A percentile compares a stretch with the other conserved stretches of the same genome.
Evolutionary conservation across 805 yeast species (phyloP).

Genomic region (Candida yuanshanica): DNA sequence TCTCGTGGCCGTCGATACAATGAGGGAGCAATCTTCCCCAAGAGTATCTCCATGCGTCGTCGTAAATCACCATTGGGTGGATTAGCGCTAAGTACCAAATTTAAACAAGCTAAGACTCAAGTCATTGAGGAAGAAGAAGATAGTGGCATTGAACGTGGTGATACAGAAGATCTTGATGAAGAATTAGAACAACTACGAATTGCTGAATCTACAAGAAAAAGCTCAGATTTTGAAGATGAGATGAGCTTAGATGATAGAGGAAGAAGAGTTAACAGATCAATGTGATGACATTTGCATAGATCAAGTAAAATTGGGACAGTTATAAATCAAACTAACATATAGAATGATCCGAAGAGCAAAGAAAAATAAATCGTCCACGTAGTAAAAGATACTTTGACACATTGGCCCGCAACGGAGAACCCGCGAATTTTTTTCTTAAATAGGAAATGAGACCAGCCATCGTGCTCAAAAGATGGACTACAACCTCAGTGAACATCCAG

Average conservation of each 20-base stretch:
- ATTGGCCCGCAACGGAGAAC: too few relatives aligned
- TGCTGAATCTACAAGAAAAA: constrained; percentile 18
- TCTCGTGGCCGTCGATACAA: constrained; percentile 13
- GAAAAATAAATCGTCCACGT: too few relatives aligned
- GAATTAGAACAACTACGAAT: constrained; percentile 19
- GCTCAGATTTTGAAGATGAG: constrained; percentile 22
- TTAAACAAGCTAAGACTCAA: constrained; percentile 15
- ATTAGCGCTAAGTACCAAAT: constrained; percentile 15
- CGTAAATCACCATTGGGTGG: constrained; percentile 24
- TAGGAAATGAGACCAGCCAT: too few relatives aligned
- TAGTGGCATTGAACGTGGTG: constrained; percentile 11
- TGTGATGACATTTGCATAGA: too few relatives aligned
- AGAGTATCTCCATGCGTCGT: constrained; percentile 14
- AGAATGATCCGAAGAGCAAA: too few relatives aligned
- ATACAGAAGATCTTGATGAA: constrained; percentile 5
- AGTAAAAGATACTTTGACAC: too few relatives aligned
- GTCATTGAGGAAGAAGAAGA: constrained; percentile 23
- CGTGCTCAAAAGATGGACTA: too few relatives aligned
- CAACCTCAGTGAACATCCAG: too few relatives aligned
- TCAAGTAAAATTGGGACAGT: too few relatives aligned
- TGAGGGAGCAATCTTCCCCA: constrained; percentile 20
- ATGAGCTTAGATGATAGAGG: constrained; percentile 15
- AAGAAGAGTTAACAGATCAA: constrained; percentile 6
- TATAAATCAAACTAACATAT: too few relatives aligned
- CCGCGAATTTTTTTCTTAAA: too few relatives aligned